Conservation (phyloP, 306 rosid species). For the Senna tora region DNA sequence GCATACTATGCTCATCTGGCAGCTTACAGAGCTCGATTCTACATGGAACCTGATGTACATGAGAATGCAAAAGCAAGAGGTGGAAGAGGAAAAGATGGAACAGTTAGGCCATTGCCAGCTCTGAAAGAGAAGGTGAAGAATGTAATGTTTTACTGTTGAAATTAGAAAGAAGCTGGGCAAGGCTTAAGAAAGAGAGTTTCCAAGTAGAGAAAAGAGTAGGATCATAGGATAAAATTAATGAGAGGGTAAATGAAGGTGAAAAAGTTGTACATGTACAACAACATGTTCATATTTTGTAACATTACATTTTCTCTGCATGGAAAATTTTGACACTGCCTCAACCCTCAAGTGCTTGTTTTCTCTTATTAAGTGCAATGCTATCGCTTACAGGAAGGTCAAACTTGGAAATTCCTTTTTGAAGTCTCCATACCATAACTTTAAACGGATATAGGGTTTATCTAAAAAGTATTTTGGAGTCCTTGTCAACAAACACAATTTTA, state of each 20-base stretch:
- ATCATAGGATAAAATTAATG: slow-evolving; percentile 18
- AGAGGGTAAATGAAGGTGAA: slow-evolving; percentile 14
- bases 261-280: slow-evolving; percentile 40
- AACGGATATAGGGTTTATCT: no score
- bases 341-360: slow-evolving; percentile 22
- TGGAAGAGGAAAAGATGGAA: slow-evolving; percentile 46
- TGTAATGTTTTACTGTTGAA: slow-evolving; percentile 77
- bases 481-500: no score
- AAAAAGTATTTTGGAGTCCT: no score
- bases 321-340: slow-evolving; percentile 26
- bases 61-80: slow-evolving; percentile 43
- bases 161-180: background rate
- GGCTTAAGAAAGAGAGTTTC: slow-evolving; percentile 6
- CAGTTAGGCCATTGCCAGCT: slow-evolving; percentile 75
- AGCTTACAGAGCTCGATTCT: slow-evolving; percentile 83
- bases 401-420: background rate
- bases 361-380: slow-evolving; percentile 21
- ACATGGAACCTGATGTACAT: slow-evolving; percentile 59
- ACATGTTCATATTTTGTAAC: slow-evolving; percentile 34
- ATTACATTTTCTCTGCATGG: slow-evolving; percentile 28
- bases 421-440: no score
- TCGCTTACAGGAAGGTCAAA: slow-evolving; percentile 4
- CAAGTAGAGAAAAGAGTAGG: slow-evolving; percentile 24
- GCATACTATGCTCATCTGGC: slow-evolving; percentile 82
- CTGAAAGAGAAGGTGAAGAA: slow-evolving; percentile 75